Conservation (phyloP, 2,329 filamentous ascomycete species). For the Beauveria australis region DNA sequence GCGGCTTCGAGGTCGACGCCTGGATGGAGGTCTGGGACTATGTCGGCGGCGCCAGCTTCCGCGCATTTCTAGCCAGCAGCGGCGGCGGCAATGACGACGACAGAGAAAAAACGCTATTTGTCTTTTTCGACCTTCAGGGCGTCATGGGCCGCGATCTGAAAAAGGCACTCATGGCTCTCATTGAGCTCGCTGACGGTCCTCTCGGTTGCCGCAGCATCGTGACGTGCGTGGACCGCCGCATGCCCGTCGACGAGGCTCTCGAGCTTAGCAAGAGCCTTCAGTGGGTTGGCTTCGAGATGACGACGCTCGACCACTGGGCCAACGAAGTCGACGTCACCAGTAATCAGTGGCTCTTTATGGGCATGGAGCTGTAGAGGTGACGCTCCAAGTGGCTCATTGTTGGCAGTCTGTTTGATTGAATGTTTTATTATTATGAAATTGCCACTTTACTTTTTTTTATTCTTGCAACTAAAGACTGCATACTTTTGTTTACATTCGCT, state of each 20-base stretch:
- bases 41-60: slow-evolving; percentile 72
- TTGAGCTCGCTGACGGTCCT: slow-evolving; percentile 73
- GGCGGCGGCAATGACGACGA: slow-evolving; percentile 41
- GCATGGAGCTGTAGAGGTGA: slow-evolving; percentile 66
- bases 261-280: slow-evolving; percentile 73
- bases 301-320: slow-evolving; percentile 71
- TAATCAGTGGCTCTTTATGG: slow-evolving; percentile 75
- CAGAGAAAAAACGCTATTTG: slow-evolving; percentile 68
- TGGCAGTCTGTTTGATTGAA: background rate
- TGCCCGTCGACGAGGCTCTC: slow-evolving; percentile 53
- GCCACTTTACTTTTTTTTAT: slow-evolving; percentile 14
- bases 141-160: slow-evolving; percentile 72
- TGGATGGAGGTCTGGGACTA: slow-evolving; percentile 85
- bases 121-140: slow-evolving; percentile 70
- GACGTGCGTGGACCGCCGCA: slow-evolving; percentile 69
- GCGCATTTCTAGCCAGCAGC: slow-evolving; percentile 67
- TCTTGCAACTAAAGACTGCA: slow-evolving; percentile 9
- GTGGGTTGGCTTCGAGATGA: slow-evolving; percentile 87
- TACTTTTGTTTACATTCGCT: background rate
- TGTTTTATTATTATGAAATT: slow-evolving; percentile 10
- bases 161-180: slow-evolving; percentile 84
- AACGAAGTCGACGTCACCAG: slow-evolving; percentile 59
- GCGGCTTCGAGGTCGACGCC: slow-evolving; percentile 39
- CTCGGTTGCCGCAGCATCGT: slow-evolving; percentile 72
- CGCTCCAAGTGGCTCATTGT: background rate